Evolutionary conservation across 495 filamentous ascomycete genomes (phyloP).

Genomic region (Podospora pseudopauciseta): DNA sequence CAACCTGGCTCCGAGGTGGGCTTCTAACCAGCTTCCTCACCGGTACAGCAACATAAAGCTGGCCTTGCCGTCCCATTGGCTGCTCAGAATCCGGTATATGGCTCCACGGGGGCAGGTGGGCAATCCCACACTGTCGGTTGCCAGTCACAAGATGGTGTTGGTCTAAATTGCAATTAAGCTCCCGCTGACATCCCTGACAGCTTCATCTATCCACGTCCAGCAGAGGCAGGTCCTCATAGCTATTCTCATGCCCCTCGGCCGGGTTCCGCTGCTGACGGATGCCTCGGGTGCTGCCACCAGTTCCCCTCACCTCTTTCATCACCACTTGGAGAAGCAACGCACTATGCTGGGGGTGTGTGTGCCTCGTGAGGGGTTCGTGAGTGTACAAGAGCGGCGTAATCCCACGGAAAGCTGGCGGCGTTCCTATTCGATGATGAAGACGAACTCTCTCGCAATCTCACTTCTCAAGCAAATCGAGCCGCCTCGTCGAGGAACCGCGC

Average conservation of each 20-base stretch:
- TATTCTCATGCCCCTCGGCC: constrained; percentile 1
- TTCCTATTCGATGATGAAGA: constrained; percentile 24
- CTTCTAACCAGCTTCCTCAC: constrained; percentile 15
- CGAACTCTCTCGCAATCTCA: constrained; percentile 1
- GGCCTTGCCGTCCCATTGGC: constrained; percentile 15
- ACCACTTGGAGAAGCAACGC: not conserved
- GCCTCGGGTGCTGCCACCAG: not conserved
- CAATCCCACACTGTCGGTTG: constrained; percentile 27
- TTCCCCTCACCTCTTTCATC: not conserved
- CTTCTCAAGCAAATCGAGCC: not conserved
- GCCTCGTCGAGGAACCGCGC: not conserved
- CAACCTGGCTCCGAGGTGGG: not conserved
- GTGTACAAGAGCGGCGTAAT: constrained; percentile 15
- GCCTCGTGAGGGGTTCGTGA: constrained; percentile 7
- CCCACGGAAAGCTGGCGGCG: constrained; percentile 17
- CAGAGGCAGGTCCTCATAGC: constrained; percentile 7
- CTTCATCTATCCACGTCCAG: constrained; percentile 14
- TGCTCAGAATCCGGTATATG: constrained; percentile 15
- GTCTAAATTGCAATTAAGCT: constrained; percentile 34
- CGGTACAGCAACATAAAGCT: constrained; percentile 15
- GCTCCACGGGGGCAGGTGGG: constrained; percentile 23
- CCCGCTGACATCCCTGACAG: constrained; percentile 23
- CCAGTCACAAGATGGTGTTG: constrained; percentile 32
- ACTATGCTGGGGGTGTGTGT: not conserved
- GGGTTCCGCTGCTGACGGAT: constrained; percentile 1